Base-by-base conservation (phyloP, 2,329 filamentous ascomycete species). In the Talaromyces marneffei region DNA sequence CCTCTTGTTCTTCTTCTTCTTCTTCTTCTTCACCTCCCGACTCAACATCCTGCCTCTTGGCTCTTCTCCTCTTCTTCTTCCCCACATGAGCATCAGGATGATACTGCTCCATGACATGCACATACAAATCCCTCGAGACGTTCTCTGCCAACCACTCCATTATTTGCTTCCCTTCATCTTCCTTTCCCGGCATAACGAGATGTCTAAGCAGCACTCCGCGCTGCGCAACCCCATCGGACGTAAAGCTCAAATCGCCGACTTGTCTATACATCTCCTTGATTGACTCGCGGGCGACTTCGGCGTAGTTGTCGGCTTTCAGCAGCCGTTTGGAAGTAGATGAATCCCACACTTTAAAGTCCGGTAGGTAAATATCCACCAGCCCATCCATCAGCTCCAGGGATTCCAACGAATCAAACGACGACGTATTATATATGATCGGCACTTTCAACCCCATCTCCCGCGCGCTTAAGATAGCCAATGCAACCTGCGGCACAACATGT, bases 21-120 rank as follows among this genome's bases (percentile, higher is more conserved):
- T 40, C 46, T 10, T 29, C 44, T 20, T 31, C 60, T 4, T 18
- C 12, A 1, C 18, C 83, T 76, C 2, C 71, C 65, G 39, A 63
- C 57, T 60, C 65, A 65, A 48, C 29, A 37, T 31, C 65, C 70
- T 53, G 60, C 70, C 29, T 10, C 27, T 70, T 62, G 68, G 70
- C 66, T 56, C 67, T 16, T 23, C 52, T 68, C 61, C 79, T 77
- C 66, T 77, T 84, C 59, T 79, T 77, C 77, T 91, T 93, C 3
- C 91, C 91, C 0, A 95, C 91, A 72, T 95, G 86, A 0, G 89
- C 91, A 65, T 89, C 84, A 0, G 90, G 90, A 64, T 86, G 86
- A 70, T 94, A 94, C 75, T 95, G 91, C 74, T 95, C 90, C 90
- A 94, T 94, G 66, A 95, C 87, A 71, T 95, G 88, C 63, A 94